phyloP scores from a whole-genome alignment of 306 rosid species.

The Castanea crenata region DNA sequence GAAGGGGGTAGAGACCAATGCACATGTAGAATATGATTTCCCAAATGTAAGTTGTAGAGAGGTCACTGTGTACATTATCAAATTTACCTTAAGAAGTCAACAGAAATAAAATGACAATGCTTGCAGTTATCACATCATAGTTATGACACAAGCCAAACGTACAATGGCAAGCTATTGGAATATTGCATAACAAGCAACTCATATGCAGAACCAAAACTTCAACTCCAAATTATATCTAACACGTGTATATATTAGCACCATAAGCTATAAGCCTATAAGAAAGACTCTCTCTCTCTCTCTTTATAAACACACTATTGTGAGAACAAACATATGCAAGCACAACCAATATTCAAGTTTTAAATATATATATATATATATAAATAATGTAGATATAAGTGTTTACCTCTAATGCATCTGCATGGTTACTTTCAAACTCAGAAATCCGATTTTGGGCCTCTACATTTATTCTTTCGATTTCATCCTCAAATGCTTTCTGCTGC shows the following conservation, averaged over 20 bases:
- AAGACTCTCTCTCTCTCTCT: not conserved
- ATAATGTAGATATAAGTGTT: constrained; percentile 25
- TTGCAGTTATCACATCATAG: not conserved
- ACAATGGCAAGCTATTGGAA: not conserved
- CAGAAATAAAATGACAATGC: not conserved
- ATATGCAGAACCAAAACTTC: not conserved
- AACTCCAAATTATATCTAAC: not conserved
- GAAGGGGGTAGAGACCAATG: not conserved
- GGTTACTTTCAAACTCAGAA: constrained; percentile 75
- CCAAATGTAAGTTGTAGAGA: not conserved
- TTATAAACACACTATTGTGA: not conserved
- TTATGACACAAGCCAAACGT: not conserved
- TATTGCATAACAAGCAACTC: not conserved
- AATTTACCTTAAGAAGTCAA: not conserved
- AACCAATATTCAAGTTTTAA: not conserved
- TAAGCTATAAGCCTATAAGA: not conserved
- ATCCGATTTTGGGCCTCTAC: constrained; percentile 62
- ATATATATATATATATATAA: not conserved
- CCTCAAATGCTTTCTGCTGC: constrained; percentile 89
- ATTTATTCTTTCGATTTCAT: constrained; percentile 74
- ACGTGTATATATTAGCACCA: not conserved
- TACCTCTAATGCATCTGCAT: constrained; percentile 79
- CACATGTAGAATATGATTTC: not conserved
- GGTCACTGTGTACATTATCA: not conserved
- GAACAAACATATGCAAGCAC: not conserved